Evolutionary conservation across 345 rosid genomes (phyloP), one percentile per base, ranked within the genome.

Genomic region (Pugionium dolabratum): DNA sequence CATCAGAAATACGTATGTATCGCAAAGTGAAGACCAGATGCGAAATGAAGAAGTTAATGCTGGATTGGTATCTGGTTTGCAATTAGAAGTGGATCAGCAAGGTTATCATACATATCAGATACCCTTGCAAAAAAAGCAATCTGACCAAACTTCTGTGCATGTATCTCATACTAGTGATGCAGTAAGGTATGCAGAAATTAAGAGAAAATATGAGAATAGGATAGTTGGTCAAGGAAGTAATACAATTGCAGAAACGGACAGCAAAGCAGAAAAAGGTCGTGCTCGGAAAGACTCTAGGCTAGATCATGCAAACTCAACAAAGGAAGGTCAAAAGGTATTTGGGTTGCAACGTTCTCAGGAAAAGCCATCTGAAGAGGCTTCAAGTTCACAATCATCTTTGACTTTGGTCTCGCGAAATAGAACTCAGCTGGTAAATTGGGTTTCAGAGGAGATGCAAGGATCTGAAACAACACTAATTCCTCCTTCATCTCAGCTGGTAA

Each of bases 401-500:
- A 65, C 64, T 66, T 60, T 72, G 62, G 72, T 57, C 75, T 77
- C 82, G 4, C 69, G 59, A 42, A 71, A 66, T 28, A 72, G 66
- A 70, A 39, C 51, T 57, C 83, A 77, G 46, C 52, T 72, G 69
- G 75, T 69, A 60, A 63, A 73, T 76, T 56, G 34, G 64, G 73
- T 56, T 66, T 73, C 81, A 59, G 77, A 49, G 55, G 75, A 71
- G 59, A 76, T 70, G 62, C 67, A 71, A 62, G 83, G 62, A 64
- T 80, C 88, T 55, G 79, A 79, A 36, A 76, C 74, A 31, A 70
- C 73, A 49, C 74, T 84, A 78, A 72, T 66, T 60, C 79, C 91
- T 76, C 84, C 96, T 7, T 41, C 88, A 43, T 74, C 81, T 66
- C 96, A 85, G 52, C 54, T 71, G 53, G 76, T 82, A 18, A 73